Percentiles rank a stretch among this genome's conserved stretches.
These are phyloP conservation scores for Claviceps sp. DNA, from an alignment of 2,329 filamentous ascomycete species.

Conservation along the genomic window DNA sequence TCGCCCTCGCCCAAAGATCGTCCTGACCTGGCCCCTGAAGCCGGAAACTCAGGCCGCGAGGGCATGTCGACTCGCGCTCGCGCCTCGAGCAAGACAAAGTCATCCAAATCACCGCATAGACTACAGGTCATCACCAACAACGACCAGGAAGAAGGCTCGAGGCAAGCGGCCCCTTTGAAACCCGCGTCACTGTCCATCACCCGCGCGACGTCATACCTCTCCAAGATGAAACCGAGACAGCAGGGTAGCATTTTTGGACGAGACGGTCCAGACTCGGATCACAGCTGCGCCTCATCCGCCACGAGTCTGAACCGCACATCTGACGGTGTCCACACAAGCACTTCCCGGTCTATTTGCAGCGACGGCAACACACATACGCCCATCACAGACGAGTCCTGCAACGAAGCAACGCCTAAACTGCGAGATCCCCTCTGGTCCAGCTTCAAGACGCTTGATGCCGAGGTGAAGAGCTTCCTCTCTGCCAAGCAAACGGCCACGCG, in stretches of 20 bases:
- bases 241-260: conserved; percentile 27
- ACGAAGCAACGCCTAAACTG: conserved; percentile 28
- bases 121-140: conserved; percentile 15
- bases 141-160: conserved; percentile 11
- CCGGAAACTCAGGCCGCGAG: conserved; percentile 10
- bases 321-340: conserved; percentile 21
- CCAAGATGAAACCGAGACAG: conserved; percentile 34
- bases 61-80: not conserved
- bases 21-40: conserved; percentile 14
- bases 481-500: conserved; percentile 59
- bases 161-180: conserved; percentile 22
- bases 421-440: conserved; percentile 42
- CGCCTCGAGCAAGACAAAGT: not conserved
- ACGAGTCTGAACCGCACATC: conserved; percentile 31
- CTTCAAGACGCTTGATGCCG: conserved; percentile 41
- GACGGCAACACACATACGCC: conserved; percentile 24
- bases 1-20: conserved; percentile 28
- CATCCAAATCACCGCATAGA: conserved; percentile 11
- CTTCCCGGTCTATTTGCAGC: conserved; percentile 25
- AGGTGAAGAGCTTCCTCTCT: conserved; percentile 45
- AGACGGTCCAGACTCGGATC: conserved; percentile 24
- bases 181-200: conserved; percentile 25
- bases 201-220: conserved; percentile 35
- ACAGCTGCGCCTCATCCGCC: conserved; percentile 33
- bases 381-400: conserved; percentile 30